Base-by-base conservation (phyloP, 2,329 filamentous ascomycete species). In the Cladosporium sp. region DNA sequence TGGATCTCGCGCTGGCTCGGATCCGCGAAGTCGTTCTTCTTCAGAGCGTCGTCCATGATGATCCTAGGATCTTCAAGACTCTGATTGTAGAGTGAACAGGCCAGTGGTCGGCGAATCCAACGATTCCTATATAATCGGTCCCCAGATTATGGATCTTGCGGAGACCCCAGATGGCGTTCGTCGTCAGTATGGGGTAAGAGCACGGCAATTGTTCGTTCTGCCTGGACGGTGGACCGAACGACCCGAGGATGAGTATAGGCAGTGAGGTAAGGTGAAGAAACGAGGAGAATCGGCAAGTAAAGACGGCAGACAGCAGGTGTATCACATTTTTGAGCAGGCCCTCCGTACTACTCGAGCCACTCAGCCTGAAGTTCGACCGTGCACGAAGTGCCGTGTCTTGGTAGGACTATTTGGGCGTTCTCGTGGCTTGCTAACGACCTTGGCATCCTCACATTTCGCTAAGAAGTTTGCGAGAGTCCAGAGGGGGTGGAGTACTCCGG, bases 381-480 rank as follows among this genome's bases (percentile, higher is more conserved):
- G 52, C 52, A 55, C 52, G 52, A 55, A 55, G 40, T 55, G 52
- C 40, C 52, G 52, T 37, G 52, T 47, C 52, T 55, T 55, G 52
- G 52, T 19, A 44, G 28, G 32, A 36, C 32, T 47, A 37, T 47
- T 55, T 37, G 39, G 40, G 52, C 40, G 52, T 37, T 32, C 19
- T 35, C 32, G 37, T 55, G 52, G 40, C 52, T 37, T 32, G 45
- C 52, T 55, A 55, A 45, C 35, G 42, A 40, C 52, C n/a, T 55
- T 55, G 52, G 52, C 52, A 39, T 32, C 28, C 28, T 32, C 28
- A 32, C 28, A 2, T 10, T 10, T 32, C 28, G 28, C 28, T 32
- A 32, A 32, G 28, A 32, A 32, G 28, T 32, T 10, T 32, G 28
- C 28, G 28, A 7, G 3, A 10, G 9, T 32, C 12, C 12, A 10